These are phyloP conservation scores for Microbotryum saponariae DNA, from an alignment of 1,284 basidiomycete species.

Conservation along the genomic window DNA sequence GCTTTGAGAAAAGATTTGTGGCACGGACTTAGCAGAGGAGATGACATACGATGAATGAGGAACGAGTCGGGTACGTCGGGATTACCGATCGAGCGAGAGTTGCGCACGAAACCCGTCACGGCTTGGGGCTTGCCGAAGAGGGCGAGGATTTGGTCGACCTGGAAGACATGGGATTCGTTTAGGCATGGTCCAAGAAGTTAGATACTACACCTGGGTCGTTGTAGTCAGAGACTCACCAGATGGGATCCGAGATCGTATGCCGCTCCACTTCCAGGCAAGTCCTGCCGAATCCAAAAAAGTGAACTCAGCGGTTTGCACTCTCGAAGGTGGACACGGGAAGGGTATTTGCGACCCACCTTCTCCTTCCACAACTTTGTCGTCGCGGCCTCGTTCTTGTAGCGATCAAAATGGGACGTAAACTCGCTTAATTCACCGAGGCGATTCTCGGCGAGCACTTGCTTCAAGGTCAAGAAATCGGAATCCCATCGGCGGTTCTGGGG, in stretches of 20 bases:
- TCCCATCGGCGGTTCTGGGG: constrained; percentile 80
- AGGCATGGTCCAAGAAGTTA: not conserved
- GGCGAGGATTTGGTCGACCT: constrained; percentile 65
- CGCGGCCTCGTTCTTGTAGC: constrained; percentile 59
- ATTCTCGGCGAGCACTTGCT: constrained; percentile 51
- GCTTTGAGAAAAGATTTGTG: too few relatives aligned
- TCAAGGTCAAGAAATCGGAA: constrained; percentile 69
- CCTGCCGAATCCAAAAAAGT: not conserved
- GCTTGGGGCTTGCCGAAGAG: constrained; percentile 67
- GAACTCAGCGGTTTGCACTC: not conserved
- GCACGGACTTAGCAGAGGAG: not conserved
- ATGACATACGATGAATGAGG: constrained; percentile 40
- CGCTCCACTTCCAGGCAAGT: constrained; percentile 37
- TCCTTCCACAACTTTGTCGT: constrained; percentile 52
- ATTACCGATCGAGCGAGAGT: constrained; percentile 56
- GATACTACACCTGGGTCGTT: too few relatives aligned
- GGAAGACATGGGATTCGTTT: not conserved
- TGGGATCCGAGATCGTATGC: constrained; percentile 48
- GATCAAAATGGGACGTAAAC: constrained; percentile 64
- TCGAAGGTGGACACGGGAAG: not conserved
- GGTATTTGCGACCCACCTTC: constrained; percentile 29
- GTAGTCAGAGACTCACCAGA: constrained; percentile 33
- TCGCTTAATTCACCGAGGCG: constrained; percentile 58
- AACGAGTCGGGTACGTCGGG: constrained; percentile 59
- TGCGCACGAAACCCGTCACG: constrained; percentile 62